phyloP scores from a whole-genome alignment of 2,329 filamentous ascomycete species.

The Alternaria solani region DNA sequence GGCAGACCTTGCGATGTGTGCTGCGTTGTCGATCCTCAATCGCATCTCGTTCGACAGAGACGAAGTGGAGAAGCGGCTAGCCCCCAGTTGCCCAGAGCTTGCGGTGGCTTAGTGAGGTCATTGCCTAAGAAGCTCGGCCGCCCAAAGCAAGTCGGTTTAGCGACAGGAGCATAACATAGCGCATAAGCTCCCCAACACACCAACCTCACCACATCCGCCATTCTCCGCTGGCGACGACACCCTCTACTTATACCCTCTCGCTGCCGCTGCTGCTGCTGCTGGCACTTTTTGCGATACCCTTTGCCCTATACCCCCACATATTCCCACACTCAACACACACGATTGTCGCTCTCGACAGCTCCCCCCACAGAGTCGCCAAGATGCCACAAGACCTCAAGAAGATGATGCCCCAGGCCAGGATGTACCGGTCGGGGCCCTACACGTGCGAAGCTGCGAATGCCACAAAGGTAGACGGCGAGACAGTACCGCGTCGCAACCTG shows the following conservation, averaged over 20 bases:
- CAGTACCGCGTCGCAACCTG: constrained; percentile 79
- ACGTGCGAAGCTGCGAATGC: constrained; percentile 75
- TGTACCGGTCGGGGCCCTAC: constrained; percentile 73
- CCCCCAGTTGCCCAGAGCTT: constrained; percentile 7
- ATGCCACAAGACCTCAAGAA: constrained; percentile 57
- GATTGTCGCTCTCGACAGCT: constrained; percentile 12
- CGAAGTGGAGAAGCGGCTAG: constrained; percentile 13
- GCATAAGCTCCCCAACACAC: constrained; percentile 18
- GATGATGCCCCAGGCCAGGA: constrained; percentile 57
- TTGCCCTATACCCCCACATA: constrained; percentile 14
- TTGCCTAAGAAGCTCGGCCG: constrained; percentile 27
- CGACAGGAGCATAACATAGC: constrained; percentile 18
- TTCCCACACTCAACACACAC: constrained; percentile 23
- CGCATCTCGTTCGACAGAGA: constrained; percentile 3
- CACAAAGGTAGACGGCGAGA: constrained; percentile 78
- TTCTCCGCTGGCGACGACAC: constrained; percentile 36
- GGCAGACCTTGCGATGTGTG: constrained; percentile 1
- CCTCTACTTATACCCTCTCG: constrained; percentile 16
- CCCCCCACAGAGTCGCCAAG: constrained; percentile 24
- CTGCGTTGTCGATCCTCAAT: constrained; percentile 16
- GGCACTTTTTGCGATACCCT: constrained; percentile 29
- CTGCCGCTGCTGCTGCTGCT: constrained; percentile 20
- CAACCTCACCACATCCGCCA: constrained; percentile 20
- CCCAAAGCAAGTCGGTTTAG: constrained; percentile 17
- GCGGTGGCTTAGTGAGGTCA: constrained; percentile 29